Conservation (phyloP, 2,329 filamentous ascomycete species). For the Penicillium crustosum region DNA sequence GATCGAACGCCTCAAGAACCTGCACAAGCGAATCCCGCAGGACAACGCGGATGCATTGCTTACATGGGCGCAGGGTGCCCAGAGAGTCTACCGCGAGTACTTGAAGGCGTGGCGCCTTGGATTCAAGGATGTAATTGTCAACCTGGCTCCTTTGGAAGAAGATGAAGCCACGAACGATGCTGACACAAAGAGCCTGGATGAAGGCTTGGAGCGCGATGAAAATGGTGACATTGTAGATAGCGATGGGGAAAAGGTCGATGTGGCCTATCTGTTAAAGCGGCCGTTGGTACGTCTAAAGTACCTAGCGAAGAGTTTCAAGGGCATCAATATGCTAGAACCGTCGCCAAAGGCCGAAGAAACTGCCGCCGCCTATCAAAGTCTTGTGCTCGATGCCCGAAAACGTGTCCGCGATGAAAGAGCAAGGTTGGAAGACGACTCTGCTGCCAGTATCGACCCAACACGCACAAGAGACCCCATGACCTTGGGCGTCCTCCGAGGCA, state of each 20-base stretch:
- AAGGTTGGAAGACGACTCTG: slow-evolving; percentile 80
- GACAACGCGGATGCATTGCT: slow-evolving; percentile 70
- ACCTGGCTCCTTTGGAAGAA: slow-evolving; percentile 74
- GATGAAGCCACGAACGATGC: slow-evolving; percentile 52
- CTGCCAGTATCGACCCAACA: slow-evolving; percentile 76
- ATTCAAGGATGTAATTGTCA: slow-evolving; percentile 92
- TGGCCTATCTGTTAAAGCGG: slow-evolving; percentile 86
- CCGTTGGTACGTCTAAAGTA: slow-evolving; percentile 86
- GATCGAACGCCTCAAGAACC: slow-evolving; percentile 75
- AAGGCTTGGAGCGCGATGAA: slow-evolving; percentile 57
- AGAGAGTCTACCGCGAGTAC: slow-evolving; percentile 80
- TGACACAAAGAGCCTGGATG: slow-evolving; percentile 52
- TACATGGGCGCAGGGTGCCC: slow-evolving; percentile 75
- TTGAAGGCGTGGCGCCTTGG: slow-evolving; percentile 86
- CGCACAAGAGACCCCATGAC: slow-evolving; percentile 77
- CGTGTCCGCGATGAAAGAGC: slow-evolving; percentile 71
- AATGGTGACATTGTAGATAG: slow-evolving; percentile 64
- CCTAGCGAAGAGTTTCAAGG: slow-evolving; percentile 78
- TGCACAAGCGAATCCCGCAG: slow-evolving; percentile 78
- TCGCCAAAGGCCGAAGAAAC: slow-evolving; percentile 58
- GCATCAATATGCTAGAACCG: slow-evolving; percentile 45
- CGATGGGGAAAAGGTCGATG: slow-evolving; percentile 86
- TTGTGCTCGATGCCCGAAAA: slow-evolving; percentile 75
- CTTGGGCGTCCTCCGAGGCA: slow-evolving; percentile 66
- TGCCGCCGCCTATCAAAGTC: slow-evolving; percentile 63